These are phyloP conservation scores for Xanthoparmelia taractica DNA, from an alignment of 495 filamentous ascomycete species.

Conservation along the genomic window DNA sequence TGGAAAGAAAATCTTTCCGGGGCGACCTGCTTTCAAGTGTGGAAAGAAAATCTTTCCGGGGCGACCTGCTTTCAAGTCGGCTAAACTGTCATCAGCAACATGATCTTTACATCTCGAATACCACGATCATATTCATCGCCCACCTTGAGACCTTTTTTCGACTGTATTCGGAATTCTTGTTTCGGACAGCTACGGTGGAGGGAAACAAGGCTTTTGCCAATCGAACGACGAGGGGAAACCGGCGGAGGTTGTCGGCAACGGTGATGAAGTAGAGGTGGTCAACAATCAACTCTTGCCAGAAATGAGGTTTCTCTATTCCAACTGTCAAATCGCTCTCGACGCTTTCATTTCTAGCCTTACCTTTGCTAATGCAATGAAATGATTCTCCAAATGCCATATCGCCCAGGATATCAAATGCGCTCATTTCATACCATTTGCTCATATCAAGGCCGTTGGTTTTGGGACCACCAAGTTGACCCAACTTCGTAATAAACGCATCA, in stretches of 20 bases:
- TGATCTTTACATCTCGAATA: no score
- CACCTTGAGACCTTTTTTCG: no score
- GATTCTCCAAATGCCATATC: conserved; percentile 35
- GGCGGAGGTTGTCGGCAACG: conserved; percentile 22
- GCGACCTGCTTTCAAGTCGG: not conserved
- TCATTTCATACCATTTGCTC: conserved; percentile 25
- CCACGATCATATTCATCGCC: no score
- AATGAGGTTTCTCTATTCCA: conserved; percentile 19
- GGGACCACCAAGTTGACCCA: not conserved
- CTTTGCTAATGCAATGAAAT: conserved; percentile 23
- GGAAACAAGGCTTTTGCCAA: not conserved
- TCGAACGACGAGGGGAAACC: conserved; percentile 6
- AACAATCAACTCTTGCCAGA: conserved; percentile 18
- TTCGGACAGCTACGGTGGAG: not conserved
- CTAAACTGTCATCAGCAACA: conserved; percentile 1
- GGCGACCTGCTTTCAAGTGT: not conserved
- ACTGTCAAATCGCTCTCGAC: not conserved
- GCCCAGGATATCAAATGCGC: conserved; percentile 29
- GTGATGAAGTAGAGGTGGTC: conserved; percentile 17
- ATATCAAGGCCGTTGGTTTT: conserved; percentile 21
- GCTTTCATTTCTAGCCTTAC: not conserved
- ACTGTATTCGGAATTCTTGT: conserved; percentile 4
- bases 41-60: conserved; percentile 27
- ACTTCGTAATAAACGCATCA: no score
- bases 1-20: conserved; percentile 27